Base-by-base conservation (phyloP, 2,329 filamentous ascomycete genomes). In the Aspergillus brunneoviolaceus region DNA sequence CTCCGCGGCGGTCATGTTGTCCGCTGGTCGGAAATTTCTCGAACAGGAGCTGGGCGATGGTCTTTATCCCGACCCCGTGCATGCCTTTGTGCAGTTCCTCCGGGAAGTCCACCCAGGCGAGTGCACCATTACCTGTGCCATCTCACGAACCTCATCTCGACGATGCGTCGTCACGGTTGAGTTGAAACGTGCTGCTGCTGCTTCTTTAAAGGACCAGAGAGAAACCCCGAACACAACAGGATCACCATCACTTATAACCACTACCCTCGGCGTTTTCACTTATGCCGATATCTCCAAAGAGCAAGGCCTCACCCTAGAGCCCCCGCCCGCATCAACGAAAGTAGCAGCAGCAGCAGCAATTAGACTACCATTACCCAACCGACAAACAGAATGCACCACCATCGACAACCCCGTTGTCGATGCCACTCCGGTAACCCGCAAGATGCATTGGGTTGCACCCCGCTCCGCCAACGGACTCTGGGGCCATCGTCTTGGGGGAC, bases 331-430 rank as follows among this genome's bases (percentile, higher is more conserved):
- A 2, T 9, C 39, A 45, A 35, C 33, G 5, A 35, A 35, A 12
- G 11, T 4, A 35, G 11, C 33, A 35, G 11, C 33, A 35, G 33
- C 33, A 35, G 14, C 33, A 11, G 47, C 39, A 10, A 48, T 57
- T 23, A 33, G 47, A 21, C 21, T 35, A 19, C 51, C 55, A 10
- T 49, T 60, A 5, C 65, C 65, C 12, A 25, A 61, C 48, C 61
- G 65, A 11, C 47, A 61, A 19, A 63, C 52, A 1, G 65, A 68
- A 42, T 69, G 65, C 55, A 58, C 63, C 53, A 48, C 49, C 1
- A 67, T 69, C 39, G 62, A 67, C 21, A 61, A 67, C 33, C 64
- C 67, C 4, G 60, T 69, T 10, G 64, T 69, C n/a, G 58, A 67
- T 45, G 59, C 64, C 4, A 69, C 65, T 1, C 67, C 67, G 2